Evolutionary conservation across 176 grass and related monocot species (phyloP).

Genomic region (Bonia amplexicaulis): DNA sequence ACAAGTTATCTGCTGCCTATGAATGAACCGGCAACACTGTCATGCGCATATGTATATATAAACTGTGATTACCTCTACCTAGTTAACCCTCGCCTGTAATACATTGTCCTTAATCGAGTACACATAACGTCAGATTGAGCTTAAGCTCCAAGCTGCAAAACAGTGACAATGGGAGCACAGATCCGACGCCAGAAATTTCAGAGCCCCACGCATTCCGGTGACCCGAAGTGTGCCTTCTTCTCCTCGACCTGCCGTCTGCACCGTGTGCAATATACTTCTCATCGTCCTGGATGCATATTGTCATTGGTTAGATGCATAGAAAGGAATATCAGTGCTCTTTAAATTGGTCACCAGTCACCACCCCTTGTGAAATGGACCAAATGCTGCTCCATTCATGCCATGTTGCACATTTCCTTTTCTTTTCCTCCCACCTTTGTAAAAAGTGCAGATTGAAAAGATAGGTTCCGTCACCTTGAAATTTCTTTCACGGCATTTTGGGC

Average conservation of each 20-base stretch:
- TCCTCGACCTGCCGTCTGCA: conserved; percentile 17
- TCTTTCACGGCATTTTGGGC: conserved; percentile 7
- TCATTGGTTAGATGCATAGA: not conserved
- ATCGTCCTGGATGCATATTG: conserved; percentile 1
- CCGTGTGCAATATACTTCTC: conserved; percentile 13
- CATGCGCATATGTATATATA: too few relatives aligned
- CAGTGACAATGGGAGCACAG: not conserved
- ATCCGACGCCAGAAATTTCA: not conserved
- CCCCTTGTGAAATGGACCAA: not conserved
- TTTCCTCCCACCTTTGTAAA: too few relatives aligned
- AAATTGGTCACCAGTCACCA: not conserved
- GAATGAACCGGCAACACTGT: too few relatives aligned
- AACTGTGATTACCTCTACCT: too few relatives aligned
- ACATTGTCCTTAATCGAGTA: not conserved
- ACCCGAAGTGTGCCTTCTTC: conserved; percentile 19
- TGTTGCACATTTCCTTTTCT: not conserved
- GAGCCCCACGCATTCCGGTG: conserved; percentile 13
- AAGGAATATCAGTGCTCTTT: not conserved
- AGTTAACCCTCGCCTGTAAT: not conserved
- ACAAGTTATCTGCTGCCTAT: too few relatives aligned
- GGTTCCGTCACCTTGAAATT: not conserved
- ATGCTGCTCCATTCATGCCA: not conserved
- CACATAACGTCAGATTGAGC: not conserved
- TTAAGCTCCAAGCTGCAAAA: not conserved
- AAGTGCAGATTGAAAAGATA: not conserved